Evolutionary conservation across 2,329 filamentous ascomycete species (phyloP), one percentile per base, ranked within the genome.

Genomic region (Penicillium verrucosum): DNA sequence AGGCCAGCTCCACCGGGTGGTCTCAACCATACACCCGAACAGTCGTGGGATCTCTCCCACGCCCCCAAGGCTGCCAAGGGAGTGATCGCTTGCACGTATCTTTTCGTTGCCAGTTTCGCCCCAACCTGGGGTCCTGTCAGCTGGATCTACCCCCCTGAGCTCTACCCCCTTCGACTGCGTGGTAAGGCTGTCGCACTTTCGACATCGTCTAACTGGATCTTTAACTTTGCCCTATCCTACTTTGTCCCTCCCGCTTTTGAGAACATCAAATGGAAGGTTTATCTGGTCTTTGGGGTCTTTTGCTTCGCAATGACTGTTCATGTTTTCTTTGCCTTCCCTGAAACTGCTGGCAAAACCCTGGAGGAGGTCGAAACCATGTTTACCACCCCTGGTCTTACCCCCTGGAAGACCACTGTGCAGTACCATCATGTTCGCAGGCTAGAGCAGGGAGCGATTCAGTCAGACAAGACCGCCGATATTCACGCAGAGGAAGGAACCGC

Each of bases 281-380:
- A 92, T 73, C 81, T 91, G 71, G 80, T 92, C 60, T 92, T 92
- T 67, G 89, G 81, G 7, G 80, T 85, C 16, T 90, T 91, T 77
- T 89, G 88, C 69, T 81, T 81, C 1, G 78, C 80, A 21, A 88
- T 88, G 63, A 84, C 85, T 44, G 68, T 90, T 40, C 87, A 90
- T 71, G 84, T 88, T 69, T 82, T 83, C 70, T 78, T 91, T 36
- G 50, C 52, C 21, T 66, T 66, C 58, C 64, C 64, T 12, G 64
- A 66, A 47, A 66, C 64, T 4, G 64, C 68, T 81, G 88, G 88
- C 12, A 89, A 85, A 73, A 88, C 87, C 0, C 82, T 92, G 1
- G 89, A 92, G 68, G 88, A 92, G 69, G 86, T 91, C 71, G 88
- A 89, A 62, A 83, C 84, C 14, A 86, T 92, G 61, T 92, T 92